Evolutionary conservation across 768 basidiomycete genomes (phyloP), one percentile per base, ranked within the genome.

Genomic region (Leccinum arenicola): DNA sequence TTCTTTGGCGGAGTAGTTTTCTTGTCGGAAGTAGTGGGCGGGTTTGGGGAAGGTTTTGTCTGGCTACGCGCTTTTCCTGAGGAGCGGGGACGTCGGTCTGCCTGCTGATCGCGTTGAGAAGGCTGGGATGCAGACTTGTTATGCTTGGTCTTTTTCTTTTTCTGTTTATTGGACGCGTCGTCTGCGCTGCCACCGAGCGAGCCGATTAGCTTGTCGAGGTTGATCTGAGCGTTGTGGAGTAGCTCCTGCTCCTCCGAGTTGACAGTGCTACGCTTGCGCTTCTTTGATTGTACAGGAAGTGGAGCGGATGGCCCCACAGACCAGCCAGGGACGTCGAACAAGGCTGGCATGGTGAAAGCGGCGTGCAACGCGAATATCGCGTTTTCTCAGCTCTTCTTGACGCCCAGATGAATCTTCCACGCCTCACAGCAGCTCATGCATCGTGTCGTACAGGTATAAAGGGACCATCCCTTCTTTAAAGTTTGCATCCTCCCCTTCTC

Each of bases 241-340:
- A 75, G 68, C 10, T 76, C 73, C 53, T 73, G 74, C 45, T 73
- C 68, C 43, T 81, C 78, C 23, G 68, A 67, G 19, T 67, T 38
- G 29, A 54, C 60, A 68, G 85, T 83, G 45, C 84, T 83, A 48
- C 84, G 83, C 62, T 85, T 89, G 67, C 80, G 85, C 17, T 75
- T 73, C 55, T 80, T 81, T 3, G 70, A 60, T 6, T 73, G 65
- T 47, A 76, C 73, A 31, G 74, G 58, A 49, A 83, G 70, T 6
- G 82, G 80, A 0, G 61, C 71, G 21, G 76, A 69, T 38, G 78
- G 72, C 14, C 29, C 29, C 29, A 89, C 73, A 31, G 82, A 78
- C 88, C 88, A 90, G 17, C 88, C 88, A 4, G 87, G 84, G 19
- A 89, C 83, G 47, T 86, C 76, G 71, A 90, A 89, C 62, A 83